A percentile compares a stretch with the other conserved stretches of the same genome.
Evolutionary conservation across 2,329 filamentous ascomycete genomes (phyloP).

Genomic region (Parasarocladium wereldwijsianum): DNA sequence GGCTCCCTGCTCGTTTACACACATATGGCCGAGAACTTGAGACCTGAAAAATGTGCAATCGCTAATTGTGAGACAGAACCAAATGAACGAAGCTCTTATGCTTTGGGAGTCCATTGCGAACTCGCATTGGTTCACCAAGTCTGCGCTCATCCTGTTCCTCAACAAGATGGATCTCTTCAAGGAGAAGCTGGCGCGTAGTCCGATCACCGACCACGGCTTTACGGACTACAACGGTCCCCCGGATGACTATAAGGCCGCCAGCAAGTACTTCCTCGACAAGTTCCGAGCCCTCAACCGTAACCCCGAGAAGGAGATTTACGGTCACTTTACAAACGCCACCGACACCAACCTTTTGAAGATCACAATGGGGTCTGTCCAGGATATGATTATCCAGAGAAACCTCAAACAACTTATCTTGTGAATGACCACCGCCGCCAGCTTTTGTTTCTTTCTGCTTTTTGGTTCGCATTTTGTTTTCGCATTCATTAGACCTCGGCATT

Average conservation of each 20-base stretch:
- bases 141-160: conserved; percentile 68
- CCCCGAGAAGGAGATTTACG: conserved; percentile 48
- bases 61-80: conserved; percentile 41
- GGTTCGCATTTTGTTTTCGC: no score
- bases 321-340: conserved; percentile 47
- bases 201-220: conserved; percentile 60
- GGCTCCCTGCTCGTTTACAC: no score
- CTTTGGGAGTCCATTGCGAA: conserved; percentile 77
- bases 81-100: conserved; percentile 86
- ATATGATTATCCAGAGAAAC: conserved; percentile 78
- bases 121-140: conserved; percentile 74
- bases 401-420: conserved; percentile 54
- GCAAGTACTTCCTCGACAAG: conserved; percentile 71
- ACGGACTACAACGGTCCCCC: conserved; percentile 63
- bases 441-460: no score
- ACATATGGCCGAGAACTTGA: background rate
- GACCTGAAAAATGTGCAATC: no score
- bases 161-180: conserved; percentile 84
- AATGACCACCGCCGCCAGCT: no score
- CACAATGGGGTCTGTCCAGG: conserved; percentile 74
- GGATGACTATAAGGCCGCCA: conserved; percentile 58
- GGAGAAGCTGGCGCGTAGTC: conserved; percentile 56
- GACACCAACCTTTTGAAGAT: conserved; percentile 68
- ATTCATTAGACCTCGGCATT: no score
- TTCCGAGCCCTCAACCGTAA: conserved; percentile 64